A percentile compares a stretch with the other conserved stretches of the same genome.
These are phyloP conservation scores for Magnolia kwangsiensis DNA, from an alignment of 164 flowering plant genomes.

Conservation along the genomic window DNA sequence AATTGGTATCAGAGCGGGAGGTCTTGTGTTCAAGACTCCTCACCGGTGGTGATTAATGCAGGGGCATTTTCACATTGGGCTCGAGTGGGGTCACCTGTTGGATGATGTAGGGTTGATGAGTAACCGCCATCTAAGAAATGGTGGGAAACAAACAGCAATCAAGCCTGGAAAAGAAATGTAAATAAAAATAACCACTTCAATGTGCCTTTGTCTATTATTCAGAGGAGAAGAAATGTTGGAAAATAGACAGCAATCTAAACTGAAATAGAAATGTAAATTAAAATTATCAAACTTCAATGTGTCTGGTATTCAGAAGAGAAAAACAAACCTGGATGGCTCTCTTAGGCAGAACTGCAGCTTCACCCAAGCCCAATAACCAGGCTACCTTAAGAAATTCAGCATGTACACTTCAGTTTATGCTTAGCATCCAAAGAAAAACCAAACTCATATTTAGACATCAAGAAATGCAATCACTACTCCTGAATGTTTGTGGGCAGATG, in stretches of 20 bases:
- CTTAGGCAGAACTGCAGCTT: conserved; percentile 73
- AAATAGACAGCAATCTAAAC: too few relatives aligned
- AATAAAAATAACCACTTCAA: not conserved
- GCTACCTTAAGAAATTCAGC: conserved; percentile 60
- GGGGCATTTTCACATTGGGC: too few relatives aligned
- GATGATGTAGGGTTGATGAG: too few relatives aligned
- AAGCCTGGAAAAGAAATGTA: not conserved
- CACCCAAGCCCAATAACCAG: conserved; percentile 56
- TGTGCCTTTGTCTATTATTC: not conserved
- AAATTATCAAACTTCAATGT: not conserved
- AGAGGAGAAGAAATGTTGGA: not conserved
- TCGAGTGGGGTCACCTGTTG: too few relatives aligned
- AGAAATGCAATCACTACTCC: not conserved
- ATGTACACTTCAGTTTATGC: conserved; percentile 6
- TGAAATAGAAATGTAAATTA: not conserved
- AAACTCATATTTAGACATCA: not conserved
- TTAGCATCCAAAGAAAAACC: not conserved
- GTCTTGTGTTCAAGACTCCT: too few relatives aligned
- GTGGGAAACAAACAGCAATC: too few relatives aligned
- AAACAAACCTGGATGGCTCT: conserved; percentile 85
- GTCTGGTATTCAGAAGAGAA: not conserved
- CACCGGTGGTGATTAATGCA: too few relatives aligned
- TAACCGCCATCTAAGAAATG: not conserved
- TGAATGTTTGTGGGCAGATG: too few relatives aligned
- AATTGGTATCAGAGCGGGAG: too few relatives aligned